phyloP scores from a whole-genome alignment of 1,284 basidiomycete genomes.

The Malassezia globosa region DNA sequence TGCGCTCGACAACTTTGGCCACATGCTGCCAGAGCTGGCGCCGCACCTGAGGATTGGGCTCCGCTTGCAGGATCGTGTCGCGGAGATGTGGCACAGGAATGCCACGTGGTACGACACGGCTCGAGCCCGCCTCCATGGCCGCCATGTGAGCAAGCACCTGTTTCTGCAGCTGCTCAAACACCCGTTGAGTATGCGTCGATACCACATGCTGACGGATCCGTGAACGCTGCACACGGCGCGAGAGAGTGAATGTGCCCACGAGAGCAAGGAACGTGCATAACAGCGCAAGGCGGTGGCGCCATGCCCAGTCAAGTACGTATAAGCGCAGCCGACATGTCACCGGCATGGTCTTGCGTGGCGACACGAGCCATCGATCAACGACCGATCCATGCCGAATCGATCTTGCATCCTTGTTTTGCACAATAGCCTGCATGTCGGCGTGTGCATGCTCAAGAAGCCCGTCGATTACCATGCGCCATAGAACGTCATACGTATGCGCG shows the following conservation, averaged over 20 bases:
- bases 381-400: too few relatives aligned
- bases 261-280: not conserved
- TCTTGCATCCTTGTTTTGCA: not conserved
- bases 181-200: conserved; percentile 18
- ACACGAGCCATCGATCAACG: conserved; percentile 3
- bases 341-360: conserved; percentile 6
- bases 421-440: not conserved
- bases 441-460: conserved; percentile 21
- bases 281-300: not conserved
- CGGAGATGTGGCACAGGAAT: conserved; percentile 59
- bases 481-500: conserved; percentile 25
- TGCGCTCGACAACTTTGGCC: conserved; percentile 75
- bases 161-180: conserved; percentile 24
- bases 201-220: conserved; percentile 14
- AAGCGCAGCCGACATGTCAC: conserved; percentile 12
- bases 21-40: conserved; percentile 74
- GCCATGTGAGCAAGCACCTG: conserved; percentile 24
- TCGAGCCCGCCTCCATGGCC: not conserved
- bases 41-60: conserved; percentile 61
- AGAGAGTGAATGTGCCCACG: not conserved
- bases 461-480: conserved; percentile 37
- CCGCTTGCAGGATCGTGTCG: conserved; percentile 72
- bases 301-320: conserved; percentile 3
- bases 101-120: not conserved
- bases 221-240: conserved; percentile 16